Evolutionary conservation across 257 asterid species (phyloP), one percentile per base, ranked within the genome.

Genomic region (Primulina tabacum): DNA sequence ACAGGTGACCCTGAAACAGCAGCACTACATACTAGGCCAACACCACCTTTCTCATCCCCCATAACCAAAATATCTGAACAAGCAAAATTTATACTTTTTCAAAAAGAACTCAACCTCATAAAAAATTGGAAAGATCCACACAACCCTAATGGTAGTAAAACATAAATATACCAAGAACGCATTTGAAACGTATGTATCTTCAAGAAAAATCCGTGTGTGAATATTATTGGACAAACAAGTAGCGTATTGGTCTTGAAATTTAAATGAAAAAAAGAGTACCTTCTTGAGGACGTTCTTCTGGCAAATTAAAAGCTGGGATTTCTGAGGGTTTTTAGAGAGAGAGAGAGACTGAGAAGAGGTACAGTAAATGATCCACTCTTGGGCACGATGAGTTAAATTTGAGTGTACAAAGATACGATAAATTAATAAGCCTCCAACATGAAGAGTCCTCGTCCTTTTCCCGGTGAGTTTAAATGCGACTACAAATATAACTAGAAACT

Each of bases 11-110:
- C 85, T 2, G 81, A 75, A 60, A 62, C 80, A 64, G 67, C 81
- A 71, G 67, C 78, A 79, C 77, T 77, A 75, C 76, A 79, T 65
- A 73, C 83, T 29, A 81, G 70, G 64, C 83, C 85, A 77, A 70
- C 81, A 61, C 74, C 86, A 70, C 78, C 89, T 71, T 78, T 83
- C 80, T 83, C 95, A 81, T 82, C 95, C 59, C 78, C 88, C 89
- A 84, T 84, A 62, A 63, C 50, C 34, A 59, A 34, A 16, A 47
- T 77, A 75, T 81, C 85, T 79, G 80, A 69, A 64, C 43, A 16
- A 50, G 57, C 78, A 78, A 79, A 60, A 69, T 77, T 68, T 67
- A 78, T 78, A 74, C 68, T 76, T 79, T 50, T 73, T 67, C 73
- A 74, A 26, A 20, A 52, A 32, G 67, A 53, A 67, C 38, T 62